Base-by-base conservation (phyloP, 768 basidiomycete species). In the Mycena polygramma region DNA sequence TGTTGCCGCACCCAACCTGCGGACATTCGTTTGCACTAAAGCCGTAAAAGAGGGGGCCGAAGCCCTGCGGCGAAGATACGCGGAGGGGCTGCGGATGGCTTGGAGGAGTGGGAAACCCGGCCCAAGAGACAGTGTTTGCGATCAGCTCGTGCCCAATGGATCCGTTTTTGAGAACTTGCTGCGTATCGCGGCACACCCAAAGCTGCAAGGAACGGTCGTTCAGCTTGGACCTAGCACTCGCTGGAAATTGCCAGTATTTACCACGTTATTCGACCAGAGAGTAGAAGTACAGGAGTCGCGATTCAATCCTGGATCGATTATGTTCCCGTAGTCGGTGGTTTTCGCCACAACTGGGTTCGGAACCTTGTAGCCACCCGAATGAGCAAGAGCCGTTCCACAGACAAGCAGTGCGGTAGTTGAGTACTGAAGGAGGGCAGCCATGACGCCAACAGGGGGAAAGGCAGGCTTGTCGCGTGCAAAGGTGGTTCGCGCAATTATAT, bases 111-210 rank as follows among this genome's bases (percentile, higher is more conserved):
- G 71, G 71, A 2, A 59, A 43, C 6, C 10, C 8, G 22, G 62
- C 64, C 43, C 43, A 72, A 8, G 66, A 59, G 2, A 58, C 71
- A 9, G 71, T 72, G 41, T 72, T 72, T 36, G 63, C 62, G 58
- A 72, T 46, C 30, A 65, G 9, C 20, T 37, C 24, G 37, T 49
- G 22, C 5, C 22, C 58, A 14, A 61, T 52, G 24, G 39, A 22
- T 4, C 67, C 67, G 30, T 60, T 66, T 4, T 37, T 17, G 43
- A 46, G 43, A 19, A 68, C 51, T 45, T 35, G 57, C n/a, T 72
- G 51, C 3, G 71, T 72, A 41, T 72, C 71, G 36, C 71, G 66
- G 67, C 71, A 72, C 4, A 63, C 62, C 70, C 70, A 72, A 43
- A 72, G 66, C 67, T 68, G 48, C 20, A 36, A 24, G 2, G 11